Base-by-base conservation (phyloP, 2,329 filamentous ascomycete species). In the Scedosporium dehoogii region DNA sequence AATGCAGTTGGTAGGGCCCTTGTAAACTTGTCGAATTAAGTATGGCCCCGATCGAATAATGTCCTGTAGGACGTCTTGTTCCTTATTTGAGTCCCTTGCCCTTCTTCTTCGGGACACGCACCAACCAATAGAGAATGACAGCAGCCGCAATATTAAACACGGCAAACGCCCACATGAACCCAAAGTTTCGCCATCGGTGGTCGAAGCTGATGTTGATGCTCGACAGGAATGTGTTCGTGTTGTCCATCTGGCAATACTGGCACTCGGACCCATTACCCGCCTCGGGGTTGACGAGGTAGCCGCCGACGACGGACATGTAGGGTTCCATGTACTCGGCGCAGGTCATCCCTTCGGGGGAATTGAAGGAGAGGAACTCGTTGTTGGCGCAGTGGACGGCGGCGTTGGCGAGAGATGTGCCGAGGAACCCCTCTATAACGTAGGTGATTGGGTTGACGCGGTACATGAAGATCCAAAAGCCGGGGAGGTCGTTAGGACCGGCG, bases 401-500 rank as follows among this genome's bases (percentile, higher is more conserved):
- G 66, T 86, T 83, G 9, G 86, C 86, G 27, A 93, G 74, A 0
- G 82, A 85, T 1, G 82, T 82, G 0, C 84, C 80, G 4, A 91
- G 72, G 70, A 93, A 81, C 0, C 84, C 86, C 51, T 82, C 80
- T 41, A 91, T 81, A 1, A 91, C 76, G 70, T 93, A 93, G 0
- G 88, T 90, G 70, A 92, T 86, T 0, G 90, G 89, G 0, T 85
- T 89, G 59, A 89, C 75, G 44, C 87, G 82, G 71, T 91, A 90
- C 83, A 90, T 86, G 77, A 89, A 90, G 67, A 85, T 83, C 89
- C 89, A 92, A 77, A 91, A 91, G 2, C 82, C 77, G 0, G 89
- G 88, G n/a, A 92, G 79, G 1, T 77, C 74, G 0, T 73, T 70
- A 0, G 86, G 86, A 1, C 78, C 74, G 5, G 85, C 85, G 59